A percentile compares a stretch with the other conserved stretches of the same genome.
These are phyloP conservation scores for Phytophthora pistaciae DNA, from an alignment of 352 stramenopile species.

Conservation along the genomic window DNA sequence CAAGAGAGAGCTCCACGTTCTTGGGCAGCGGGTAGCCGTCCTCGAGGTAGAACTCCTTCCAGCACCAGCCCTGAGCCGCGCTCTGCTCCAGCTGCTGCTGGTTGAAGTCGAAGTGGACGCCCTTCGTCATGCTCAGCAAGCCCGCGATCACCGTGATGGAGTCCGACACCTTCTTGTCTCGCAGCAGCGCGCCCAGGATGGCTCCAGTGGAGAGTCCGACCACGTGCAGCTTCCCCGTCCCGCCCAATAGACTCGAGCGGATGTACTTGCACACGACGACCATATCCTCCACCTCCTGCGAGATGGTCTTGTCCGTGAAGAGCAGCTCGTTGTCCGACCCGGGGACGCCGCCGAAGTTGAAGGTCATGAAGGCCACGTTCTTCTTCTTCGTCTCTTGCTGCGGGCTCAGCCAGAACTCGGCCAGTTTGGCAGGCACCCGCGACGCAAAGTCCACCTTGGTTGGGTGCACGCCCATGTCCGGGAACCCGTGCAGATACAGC, in stretches of 20 bases:
- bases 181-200: conserved; percentile 71
- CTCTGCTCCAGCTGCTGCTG: conserved; percentile 55
- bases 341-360: conserved; percentile 77
- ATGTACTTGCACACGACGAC: conserved; percentile 60
- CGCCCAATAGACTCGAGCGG: conserved; percentile 35
- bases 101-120: conserved; percentile 71
- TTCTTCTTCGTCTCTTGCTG: conserved; percentile 28
- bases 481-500: conserved; percentile 83
- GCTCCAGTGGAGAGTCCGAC: conserved; percentile 79
- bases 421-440: conserved; percentile 66
- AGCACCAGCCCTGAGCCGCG: conserved; percentile 51
- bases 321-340: conserved; percentile 62
- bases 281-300: conserved; percentile 64
- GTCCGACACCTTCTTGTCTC: conserved; percentile 47
- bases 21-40: conserved; percentile 46
- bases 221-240: conserved; percentile 53
- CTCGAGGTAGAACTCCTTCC: conserved; percentile 80
- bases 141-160: conserved; percentile 72
- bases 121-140: conserved; percentile 55
- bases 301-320: conserved; percentile 69
- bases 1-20: conserved; percentile 49
- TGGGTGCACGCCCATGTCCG: conserved; percentile 76
- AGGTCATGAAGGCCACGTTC: conserved; percentile 49
- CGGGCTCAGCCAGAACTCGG: conserved; percentile 53
- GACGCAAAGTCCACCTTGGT: conserved; percentile 58